These are phyloP conservation scores for Bipolaris sorokiniana DNA, from an alignment of 2,329 filamentous ascomycete species.

Conservation along the genomic window DNA sequence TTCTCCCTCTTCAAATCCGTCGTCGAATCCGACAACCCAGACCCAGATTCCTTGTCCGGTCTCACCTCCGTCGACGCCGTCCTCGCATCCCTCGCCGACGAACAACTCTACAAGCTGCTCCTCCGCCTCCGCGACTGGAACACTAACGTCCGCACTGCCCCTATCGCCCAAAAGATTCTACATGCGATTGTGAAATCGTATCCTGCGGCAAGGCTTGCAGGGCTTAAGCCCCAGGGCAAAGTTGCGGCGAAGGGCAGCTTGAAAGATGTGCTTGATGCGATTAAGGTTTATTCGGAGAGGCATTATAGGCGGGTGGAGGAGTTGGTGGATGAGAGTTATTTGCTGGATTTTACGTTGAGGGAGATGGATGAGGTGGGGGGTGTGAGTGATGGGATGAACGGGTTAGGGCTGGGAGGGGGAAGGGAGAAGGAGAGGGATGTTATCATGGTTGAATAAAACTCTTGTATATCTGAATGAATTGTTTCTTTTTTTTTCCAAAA, in stretches of 20 bases:
- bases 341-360: conserved; percentile 89
- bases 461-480: not conserved
- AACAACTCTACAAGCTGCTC: conserved; percentile 84
- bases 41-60: conserved; percentile 69
- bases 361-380: conserved; percentile 79
- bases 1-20: conserved; percentile 84
- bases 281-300: conserved; percentile 88
- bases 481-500: not conserved
- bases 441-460: conserved; percentile 38
- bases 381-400: conserved; percentile 34
- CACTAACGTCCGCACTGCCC: conserved; percentile 86
- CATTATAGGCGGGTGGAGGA: conserved; percentile 92
- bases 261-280: conserved; percentile 83
- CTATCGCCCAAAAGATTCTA: conserved; percentile 84
- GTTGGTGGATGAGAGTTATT: conserved; percentile 88
- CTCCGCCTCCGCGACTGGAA: conserved; percentile 94
- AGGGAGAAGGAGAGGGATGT: conserved; percentile 38
- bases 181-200: conserved; percentile 81
- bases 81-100: conserved; percentile 76
- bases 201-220: conserved; percentile 76
- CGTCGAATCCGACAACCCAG: conserved; percentile 66
- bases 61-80: conserved; percentile 78
- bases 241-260: conserved; percentile 54
- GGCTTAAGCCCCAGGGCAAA: conserved; percentile 57
- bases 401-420: conserved; percentile 17